Evolutionary conservation across 306 rosid genomes (phyloP).

Genomic region (Dryas alaskensis): DNA sequence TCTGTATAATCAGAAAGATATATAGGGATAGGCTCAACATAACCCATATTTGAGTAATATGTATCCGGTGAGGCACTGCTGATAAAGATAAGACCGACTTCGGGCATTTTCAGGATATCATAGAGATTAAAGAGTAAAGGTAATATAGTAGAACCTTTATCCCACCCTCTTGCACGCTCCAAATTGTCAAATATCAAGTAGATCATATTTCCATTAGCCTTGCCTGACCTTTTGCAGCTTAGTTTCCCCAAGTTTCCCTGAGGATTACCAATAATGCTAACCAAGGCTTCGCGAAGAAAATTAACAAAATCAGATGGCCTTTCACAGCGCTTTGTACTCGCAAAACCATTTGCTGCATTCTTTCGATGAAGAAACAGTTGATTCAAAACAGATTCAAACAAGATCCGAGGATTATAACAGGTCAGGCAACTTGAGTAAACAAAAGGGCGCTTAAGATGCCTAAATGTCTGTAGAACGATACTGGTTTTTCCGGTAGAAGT

Average conservation of each 20-base stretch:
- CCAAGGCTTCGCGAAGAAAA: constrained; percentile 73
- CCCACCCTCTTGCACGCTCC: constrained; percentile 86
- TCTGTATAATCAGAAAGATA: constrained; percentile 76
- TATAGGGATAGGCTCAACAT: constrained; percentile 65
- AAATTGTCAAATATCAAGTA: constrained; percentile 82
- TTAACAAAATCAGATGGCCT: constrained; percentile 79
- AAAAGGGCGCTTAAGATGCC: constrained; percentile 75
- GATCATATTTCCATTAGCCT: constrained; percentile 64
- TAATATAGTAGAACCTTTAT: constrained; percentile 64
- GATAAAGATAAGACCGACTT: constrained; percentile 76
- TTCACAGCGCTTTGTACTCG: constrained; percentile 71
- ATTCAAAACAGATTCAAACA: constrained; percentile 80
- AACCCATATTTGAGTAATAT: constrained; percentile 74
- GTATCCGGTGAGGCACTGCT: constrained; percentile 85
- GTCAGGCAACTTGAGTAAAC: constrained; percentile 83
- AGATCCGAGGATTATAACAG: constrained; percentile 67
- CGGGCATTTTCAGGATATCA: constrained; percentile 69
- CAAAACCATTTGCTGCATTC: constrained; percentile 58
- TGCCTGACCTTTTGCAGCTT: constrained; percentile 34
- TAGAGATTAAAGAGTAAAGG: constrained; percentile 75
- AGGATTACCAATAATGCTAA: constrained; percentile 40
- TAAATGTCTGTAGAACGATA: constrained; percentile 54
- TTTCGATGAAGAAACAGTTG: constrained; percentile 71
- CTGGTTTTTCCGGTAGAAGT: constrained; percentile 83
- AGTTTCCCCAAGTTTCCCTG: constrained; percentile 43